phyloP scores from a whole-genome alignment of 2,329 filamentous ascomycete genomes.

The Fusarium musae region DNA sequence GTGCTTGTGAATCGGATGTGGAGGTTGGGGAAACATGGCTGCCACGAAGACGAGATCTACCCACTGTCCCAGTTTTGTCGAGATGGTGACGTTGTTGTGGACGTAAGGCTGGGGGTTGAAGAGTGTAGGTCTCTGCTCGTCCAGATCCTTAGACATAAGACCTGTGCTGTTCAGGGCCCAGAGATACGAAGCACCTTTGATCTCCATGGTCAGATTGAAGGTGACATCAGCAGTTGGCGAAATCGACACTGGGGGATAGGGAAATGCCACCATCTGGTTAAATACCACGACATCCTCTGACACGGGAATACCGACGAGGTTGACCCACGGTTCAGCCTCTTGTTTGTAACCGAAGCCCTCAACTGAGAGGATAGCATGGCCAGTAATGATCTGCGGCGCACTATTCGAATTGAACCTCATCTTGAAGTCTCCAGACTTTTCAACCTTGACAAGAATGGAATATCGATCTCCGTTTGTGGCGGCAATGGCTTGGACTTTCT shows the following conservation, averaged over 20 bases:
- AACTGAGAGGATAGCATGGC: constrained; percentile 60
- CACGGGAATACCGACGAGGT: constrained; percentile 58
- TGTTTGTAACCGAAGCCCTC: constrained; percentile 31
- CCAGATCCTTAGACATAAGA: constrained; percentile 53
- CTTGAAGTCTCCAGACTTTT: constrained; percentile 61
- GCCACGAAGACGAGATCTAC: constrained; percentile 65
- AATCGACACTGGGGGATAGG: constrained; percentile 60
- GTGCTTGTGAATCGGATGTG: constrained; percentile 73
- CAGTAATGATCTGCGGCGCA: constrained; percentile 65
- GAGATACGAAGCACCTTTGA: constrained; percentile 58
- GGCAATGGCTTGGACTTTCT: constrained; percentile 58
- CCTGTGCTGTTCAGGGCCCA: constrained; percentile 64
- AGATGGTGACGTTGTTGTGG: constrained; percentile 59
- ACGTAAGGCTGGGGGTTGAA: constrained; percentile 53
- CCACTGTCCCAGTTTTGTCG: constrained; percentile 61
- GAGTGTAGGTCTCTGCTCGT: constrained; percentile 55
- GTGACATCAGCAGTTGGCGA: constrained; percentile 57
- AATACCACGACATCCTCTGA: constrained; percentile 57
- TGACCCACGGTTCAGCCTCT: constrained; percentile 57
- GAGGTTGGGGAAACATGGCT: constrained; percentile 56
- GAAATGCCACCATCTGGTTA: constrained; percentile 54
- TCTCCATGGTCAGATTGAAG: constrained; percentile 55
- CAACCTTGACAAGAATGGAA: constrained; percentile 60
- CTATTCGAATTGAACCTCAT: constrained; percentile 63
- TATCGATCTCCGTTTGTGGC: constrained; percentile 64